Percentiles rank a stretch among this genome's conserved stretches.
Evolutionary conservation across 257 asterid genomes (phyloP).

Genomic region (Solanum peruvianum): DNA sequence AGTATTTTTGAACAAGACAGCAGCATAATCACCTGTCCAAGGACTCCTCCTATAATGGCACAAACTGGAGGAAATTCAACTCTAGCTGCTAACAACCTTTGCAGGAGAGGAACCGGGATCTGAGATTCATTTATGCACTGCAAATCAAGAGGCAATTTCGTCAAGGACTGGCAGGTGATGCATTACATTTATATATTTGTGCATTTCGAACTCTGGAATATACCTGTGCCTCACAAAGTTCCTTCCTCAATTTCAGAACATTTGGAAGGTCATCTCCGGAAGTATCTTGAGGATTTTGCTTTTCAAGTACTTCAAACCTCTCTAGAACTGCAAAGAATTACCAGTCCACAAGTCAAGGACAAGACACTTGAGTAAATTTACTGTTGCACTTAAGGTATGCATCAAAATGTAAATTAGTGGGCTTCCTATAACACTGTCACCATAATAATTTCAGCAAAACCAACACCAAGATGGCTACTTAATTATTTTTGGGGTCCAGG

Average conservation of each 20-base stretch:
- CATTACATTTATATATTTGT: not conserved
- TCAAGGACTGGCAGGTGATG: constrained; percentile 1
- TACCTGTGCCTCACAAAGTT: constrained; percentile 70
- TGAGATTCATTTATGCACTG: constrained; percentile 63
- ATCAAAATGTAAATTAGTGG: not conserved
- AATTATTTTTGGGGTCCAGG: not conserved
- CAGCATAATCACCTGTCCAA: constrained; percentile 64
- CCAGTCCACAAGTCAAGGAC: not conserved
- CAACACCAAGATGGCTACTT: not conserved
- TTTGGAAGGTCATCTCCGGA: constrained; percentile 50
- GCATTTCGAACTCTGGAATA: not conserved
- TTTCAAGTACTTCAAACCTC: constrained; percentile 70
- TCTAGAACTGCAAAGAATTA: constrained; percentile 51
- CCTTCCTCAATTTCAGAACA: constrained; percentile 62
- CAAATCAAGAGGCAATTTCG: not conserved
- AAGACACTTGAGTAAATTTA: not conserved
- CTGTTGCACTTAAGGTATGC: not conserved
- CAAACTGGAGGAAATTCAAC: constrained; percentile 88
- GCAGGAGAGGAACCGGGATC: constrained; percentile 64
- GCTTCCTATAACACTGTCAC: not conserved
- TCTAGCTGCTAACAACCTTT: constrained; percentile 57
- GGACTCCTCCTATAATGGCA: constrained; percentile 86
- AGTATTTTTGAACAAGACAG: not conserved
- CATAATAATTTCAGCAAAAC: not conserved
- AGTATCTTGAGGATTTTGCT: constrained; percentile 51